phyloP scores from a whole-genome alignment of 441 rosid species.

The Monsonia emarginata region DNA sequence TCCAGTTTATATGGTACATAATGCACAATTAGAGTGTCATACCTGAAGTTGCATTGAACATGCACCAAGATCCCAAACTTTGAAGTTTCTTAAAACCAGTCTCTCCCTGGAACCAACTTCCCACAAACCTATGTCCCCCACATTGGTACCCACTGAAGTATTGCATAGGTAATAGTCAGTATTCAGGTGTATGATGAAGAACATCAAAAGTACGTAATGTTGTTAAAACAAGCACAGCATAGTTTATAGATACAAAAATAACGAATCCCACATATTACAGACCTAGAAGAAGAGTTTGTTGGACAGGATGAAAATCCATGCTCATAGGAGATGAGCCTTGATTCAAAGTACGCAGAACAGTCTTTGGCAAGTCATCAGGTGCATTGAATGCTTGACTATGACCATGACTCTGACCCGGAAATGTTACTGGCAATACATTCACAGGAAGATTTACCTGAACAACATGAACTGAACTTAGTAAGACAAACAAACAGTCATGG shows the following conservation, averaged over 20 bases:
- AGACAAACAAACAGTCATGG: neutral
- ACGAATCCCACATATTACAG: constrained; percentile 6
- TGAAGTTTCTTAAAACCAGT: constrained; percentile 46
- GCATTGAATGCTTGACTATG: constrained; percentile 29
- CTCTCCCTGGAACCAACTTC: constrained; percentile 59
- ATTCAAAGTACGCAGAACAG: constrained; percentile 37
- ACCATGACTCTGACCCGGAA: constrained; percentile 52
- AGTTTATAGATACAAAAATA: neutral
- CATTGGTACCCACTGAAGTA: constrained; percentile 66
- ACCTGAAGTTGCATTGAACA: constrained; percentile 62
- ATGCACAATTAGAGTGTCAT: constrained; percentile 1
- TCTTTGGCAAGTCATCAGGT: constrained; percentile 67
- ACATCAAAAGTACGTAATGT: constrained; percentile 6
- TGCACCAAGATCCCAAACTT: constrained; percentile 52
- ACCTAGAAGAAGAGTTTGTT: constrained; percentile 68
- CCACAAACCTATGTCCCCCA: constrained; percentile 65
- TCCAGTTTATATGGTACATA: neutral
- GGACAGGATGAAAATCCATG: constrained; percentile 75
- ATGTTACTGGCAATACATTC: constrained; percentile 53
- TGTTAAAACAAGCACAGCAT: constrained; percentile 3
- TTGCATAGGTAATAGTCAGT: neutral
- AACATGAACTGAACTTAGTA: neutral
- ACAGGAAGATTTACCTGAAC: constrained; percentile 35
- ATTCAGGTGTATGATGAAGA: constrained; percentile 9
- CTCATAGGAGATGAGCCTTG: constrained; percentile 66